Evolutionary conservation across 2,329 filamentous ascomycete genomes (phyloP), one percentile per base, ranked within the genome.

Genomic region (Mariannaea sp.): DNA sequence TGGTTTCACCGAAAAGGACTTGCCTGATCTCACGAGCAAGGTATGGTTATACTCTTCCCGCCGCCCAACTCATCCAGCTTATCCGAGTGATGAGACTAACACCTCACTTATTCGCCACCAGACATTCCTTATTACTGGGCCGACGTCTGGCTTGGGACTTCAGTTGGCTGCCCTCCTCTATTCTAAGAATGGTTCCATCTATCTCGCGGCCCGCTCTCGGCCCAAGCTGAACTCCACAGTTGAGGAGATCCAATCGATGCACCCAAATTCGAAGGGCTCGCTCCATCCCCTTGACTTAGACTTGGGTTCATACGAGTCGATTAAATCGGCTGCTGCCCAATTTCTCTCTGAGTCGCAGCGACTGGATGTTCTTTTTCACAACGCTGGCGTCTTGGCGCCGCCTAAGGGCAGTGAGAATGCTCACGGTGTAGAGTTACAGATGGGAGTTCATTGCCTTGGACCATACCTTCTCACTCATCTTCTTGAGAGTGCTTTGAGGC

Each of bases 311-410:
- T 44, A 49, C 8, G 36, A 33, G 19, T 44, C 39, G 17, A 29
- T 44, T n/a, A 44, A 44, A 4, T 13, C 32, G 2, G 39, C 24
- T 3, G n/a, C 33, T 16, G 17, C 29, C 7, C 30, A 39, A 7
- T 54, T 54, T 20, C 51, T 49, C 5, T 19, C 44, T 7, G 19
- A 40, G 6, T 44, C 38, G 7, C 2, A 16, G 4, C 44, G 51
- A 5, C 13, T 49, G 14, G 51, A 54, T 38, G 44, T 54, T 20
- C 44, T 54, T 12, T 54, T 44, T 10, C 38, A 54, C 26, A 54
- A 54, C 6, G 44, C 51, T 3, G 44, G 51, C 2, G 44, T 54
- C 17, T 29, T 49, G 17, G 30, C 39, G 14, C 51, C 39, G 36
- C 51, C 51, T 9, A 42, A 54, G 12, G 39, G 51, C 2, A 44